A percentile compares a stretch with the other conserved stretches of the same genome.
Conservation (phyloP, 345 rosid species). For the Citrus hindsii region DNA sequence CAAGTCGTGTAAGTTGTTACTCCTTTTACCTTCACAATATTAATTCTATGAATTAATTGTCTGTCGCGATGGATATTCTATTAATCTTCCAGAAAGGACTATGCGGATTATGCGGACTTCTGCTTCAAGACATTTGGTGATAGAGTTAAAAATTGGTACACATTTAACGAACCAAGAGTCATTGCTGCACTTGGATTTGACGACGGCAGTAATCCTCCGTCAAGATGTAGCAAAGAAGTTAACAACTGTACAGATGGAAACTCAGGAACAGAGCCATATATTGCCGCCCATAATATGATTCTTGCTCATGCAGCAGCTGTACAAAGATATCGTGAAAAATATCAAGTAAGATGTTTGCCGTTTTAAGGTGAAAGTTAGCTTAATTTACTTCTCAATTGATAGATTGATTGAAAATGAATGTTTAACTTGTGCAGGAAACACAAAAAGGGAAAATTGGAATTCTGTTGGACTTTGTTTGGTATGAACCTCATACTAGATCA, state of each 20-base stretch:
- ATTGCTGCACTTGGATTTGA: constrained; percentile 60
- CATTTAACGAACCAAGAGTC: constrained; percentile 63
- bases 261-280: constrained; percentile 61
- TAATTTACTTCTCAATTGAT: neutral
- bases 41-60: too few relatives aligned
- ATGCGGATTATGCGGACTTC: constrained; percentile 54
- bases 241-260: constrained; percentile 57
- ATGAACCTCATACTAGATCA: constrained; percentile 55
- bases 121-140: constrained; percentile 65
- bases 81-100: constrained; percentile 44
- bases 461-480: constrained; percentile 60
- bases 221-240: constrained; percentile 48
- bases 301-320: constrained; percentile 58
- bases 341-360: constrained; percentile 28
- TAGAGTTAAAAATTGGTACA: constrained; percentile 65
- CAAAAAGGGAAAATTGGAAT: constrained; percentile 66
- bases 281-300: constrained; percentile 53
- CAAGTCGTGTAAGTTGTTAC: constrained; percentile 34
- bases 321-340: constrained; percentile 48
- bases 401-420: neutral
- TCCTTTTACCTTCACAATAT: neutral
- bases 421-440: constrained; percentile 25
- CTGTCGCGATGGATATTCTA: neutral
- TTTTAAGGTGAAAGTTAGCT: too few relatives aligned
- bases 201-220: constrained; percentile 50